phyloP scores from a whole-genome alignment of 164 flowering plant genomes.

The Umbellularia californica region DNA sequence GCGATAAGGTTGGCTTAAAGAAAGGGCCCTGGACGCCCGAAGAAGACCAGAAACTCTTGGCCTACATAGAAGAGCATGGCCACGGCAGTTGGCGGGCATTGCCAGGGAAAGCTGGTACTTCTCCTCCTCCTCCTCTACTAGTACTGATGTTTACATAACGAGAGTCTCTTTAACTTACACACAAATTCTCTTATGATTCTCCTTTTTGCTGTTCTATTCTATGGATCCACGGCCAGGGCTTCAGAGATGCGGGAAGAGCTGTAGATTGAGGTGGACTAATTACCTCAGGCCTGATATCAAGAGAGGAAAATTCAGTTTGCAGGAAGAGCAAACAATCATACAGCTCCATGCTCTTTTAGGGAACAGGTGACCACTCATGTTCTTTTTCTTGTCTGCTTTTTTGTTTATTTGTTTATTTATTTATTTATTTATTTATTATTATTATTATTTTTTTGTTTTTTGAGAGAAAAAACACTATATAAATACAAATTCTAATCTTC shows the following conservation, averaged over 20 bases:
- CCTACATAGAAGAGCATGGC: slow-evolving; percentile 88
- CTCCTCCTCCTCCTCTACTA: not conserved
- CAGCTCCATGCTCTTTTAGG: slow-evolving; percentile 97
- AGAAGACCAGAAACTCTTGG: slow-evolving; percentile 94
- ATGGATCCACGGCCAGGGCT: slow-evolving; percentile 43
- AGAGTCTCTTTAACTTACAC: not conserved
- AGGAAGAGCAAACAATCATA: slow-evolving; percentile 93
- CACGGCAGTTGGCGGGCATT: slow-evolving; percentile 97
- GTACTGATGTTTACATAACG: too few relatives aligned
- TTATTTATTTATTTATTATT: too few relatives aligned
- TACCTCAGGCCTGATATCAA: slow-evolving; percentile 91
- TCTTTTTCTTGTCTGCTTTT: not conserved
- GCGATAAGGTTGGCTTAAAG: slow-evolving; percentile 88
- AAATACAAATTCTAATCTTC: not conserved
- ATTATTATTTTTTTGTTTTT: not conserved
- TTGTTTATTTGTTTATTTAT: not conserved
- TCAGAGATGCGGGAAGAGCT: slow-evolving; percentile 92
- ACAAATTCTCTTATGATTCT: not conserved
- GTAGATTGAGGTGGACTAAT: slow-evolving; percentile 92
- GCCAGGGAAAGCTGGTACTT: slow-evolving; percentile 81
- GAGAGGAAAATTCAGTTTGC: slow-evolving; percentile 86
- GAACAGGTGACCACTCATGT: slow-evolving; percentile 52
- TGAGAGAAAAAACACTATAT: not conserved
- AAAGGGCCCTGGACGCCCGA: slow-evolving; percentile 99
- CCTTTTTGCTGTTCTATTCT: not conserved